Base-by-base conservation (phyloP, 345 rosid species). In the Mangifera indica region DNA sequence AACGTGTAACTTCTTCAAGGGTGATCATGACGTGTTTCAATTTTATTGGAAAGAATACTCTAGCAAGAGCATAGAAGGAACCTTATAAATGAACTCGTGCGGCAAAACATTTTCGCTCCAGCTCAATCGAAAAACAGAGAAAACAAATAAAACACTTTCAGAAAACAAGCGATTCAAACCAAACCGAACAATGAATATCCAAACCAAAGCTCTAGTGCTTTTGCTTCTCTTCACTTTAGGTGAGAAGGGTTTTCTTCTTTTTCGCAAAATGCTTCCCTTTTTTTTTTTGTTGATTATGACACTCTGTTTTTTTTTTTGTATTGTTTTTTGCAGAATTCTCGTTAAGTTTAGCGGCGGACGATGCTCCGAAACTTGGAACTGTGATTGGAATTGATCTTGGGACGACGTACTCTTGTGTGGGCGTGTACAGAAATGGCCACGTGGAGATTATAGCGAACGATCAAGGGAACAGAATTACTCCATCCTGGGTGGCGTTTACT, bases 401-500 rank as follows among this genome's bases (percentile, higher is more conserved):
- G 62, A 85, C 87, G 0, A 85, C 88, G 10, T 85, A 85, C 63
- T 85, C 91, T 11, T 85, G 88, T 57, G 88, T 88, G 55, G 92
- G 82, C 22, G 84, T 84, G 17, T 79, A 76, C 70, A 78, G 74
- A 63, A 78, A 82, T 46, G 83, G 84, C 18, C 79, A 75, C 22
- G 80, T 82, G 24, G 92, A 88, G 75, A 84, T 88, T 45, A 75
- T 86, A 76, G 90, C 92, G 56, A 88, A 88, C 73, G 87, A 88
- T 80, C 87, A 86, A 60, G 90, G 88, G 2, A 86, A 86, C 79
- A 78, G 92, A 70, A 86, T 86, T 63, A 88, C 88, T 63, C 90
- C 92, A 24, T 86, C 92, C 0, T 84, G 90, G 90, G 92, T 88
- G 46, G 90, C 92, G 1, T 88, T 86, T 74, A 83, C 92, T 25